These are phyloP conservation scores for Vaccinium corymbosum DNA, from an alignment of 148 eudicot species.

Conservation along the genomic window DNA sequence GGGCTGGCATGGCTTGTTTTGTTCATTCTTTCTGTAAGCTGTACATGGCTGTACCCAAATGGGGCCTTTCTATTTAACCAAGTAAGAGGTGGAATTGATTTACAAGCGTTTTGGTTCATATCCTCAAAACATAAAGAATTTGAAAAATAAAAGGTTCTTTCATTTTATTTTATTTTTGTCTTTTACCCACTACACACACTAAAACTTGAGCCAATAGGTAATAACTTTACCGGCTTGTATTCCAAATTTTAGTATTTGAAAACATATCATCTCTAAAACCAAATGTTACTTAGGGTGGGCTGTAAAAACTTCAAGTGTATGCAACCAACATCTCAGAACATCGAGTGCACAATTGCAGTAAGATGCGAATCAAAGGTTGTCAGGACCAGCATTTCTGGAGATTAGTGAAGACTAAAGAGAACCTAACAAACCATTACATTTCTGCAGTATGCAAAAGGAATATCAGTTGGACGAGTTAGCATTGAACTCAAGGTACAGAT, in stretches of 20 bases:
- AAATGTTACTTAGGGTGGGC: too few species aligned
- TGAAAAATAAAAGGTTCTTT: not conserved
- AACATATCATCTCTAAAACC: not conserved
- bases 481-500: not conserved
- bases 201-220: not conserved
- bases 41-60: not conserved
- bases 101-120: not conserved
- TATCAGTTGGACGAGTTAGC: not conserved
- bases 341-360: not conserved
- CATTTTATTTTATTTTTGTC: not conserved
- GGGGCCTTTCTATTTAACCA: not conserved
- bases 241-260: not conserved
- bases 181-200: not conserved
- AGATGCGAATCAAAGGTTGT: not conserved
- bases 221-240: not conserved
- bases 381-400: not conserved
- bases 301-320: not conserved
- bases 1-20: not conserved
- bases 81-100: not conserved
- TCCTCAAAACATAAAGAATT: not conserved
- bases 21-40: not conserved
- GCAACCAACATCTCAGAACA: slow-evolving; percentile 1
- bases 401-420: not conserved
- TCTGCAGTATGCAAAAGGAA: not conserved
- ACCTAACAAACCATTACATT: not conserved